phyloP scores from a whole-genome alignment of 305 asterid genomes.

The Fraxinus baroniana region DNA sequence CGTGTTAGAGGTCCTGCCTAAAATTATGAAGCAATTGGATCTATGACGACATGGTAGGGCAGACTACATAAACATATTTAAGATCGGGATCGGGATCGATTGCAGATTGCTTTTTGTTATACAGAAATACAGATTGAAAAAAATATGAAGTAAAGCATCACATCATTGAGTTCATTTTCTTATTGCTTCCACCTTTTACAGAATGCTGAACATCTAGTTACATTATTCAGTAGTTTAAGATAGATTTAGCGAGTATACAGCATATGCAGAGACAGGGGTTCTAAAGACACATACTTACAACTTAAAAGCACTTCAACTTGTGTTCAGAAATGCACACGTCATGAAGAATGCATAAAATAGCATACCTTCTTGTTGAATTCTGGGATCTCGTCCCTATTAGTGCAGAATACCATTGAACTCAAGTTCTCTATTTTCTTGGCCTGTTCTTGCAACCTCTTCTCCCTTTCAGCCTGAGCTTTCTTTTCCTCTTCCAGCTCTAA shows the following conservation, averaged over 20 bases:
- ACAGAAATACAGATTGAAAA: not conserved
- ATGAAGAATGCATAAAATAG: slow-evolving; percentile 23
- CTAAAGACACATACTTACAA: not conserved
- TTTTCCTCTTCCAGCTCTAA: slow-evolving; percentile 93
- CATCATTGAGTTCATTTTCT: not conserved
- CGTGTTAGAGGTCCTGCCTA: not conserved
- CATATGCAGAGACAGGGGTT: slow-evolving; percentile 8
- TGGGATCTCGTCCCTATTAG: slow-evolving; percentile 59
- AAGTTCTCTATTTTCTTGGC: slow-evolving; percentile 84
- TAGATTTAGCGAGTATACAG: not conserved
- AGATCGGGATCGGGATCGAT: not conserved
- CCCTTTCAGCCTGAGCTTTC: slow-evolving; percentile 92
- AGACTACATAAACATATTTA: slow-evolving; percentile 4
- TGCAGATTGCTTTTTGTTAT: not conserved
- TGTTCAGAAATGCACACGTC: not conserved
- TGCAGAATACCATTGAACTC: slow-evolving; percentile 88
- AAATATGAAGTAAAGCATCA: not conserved
- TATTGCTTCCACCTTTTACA: slow-evolving; percentile 10
- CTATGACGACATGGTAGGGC: slow-evolving; percentile 1
- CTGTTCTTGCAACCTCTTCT: slow-evolving; percentile 81
- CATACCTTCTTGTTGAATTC: slow-evolving; percentile 66
- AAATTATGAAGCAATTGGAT: slow-evolving; percentile 15
- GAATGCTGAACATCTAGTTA: not conserved
- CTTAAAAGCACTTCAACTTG: slow-evolving; percentile 10
- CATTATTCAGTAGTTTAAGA: not conserved